phyloP scores from a whole-genome alignment of 2,329 filamentous ascomycete genomes.

The Scedosporium apiospermum region DNA sequence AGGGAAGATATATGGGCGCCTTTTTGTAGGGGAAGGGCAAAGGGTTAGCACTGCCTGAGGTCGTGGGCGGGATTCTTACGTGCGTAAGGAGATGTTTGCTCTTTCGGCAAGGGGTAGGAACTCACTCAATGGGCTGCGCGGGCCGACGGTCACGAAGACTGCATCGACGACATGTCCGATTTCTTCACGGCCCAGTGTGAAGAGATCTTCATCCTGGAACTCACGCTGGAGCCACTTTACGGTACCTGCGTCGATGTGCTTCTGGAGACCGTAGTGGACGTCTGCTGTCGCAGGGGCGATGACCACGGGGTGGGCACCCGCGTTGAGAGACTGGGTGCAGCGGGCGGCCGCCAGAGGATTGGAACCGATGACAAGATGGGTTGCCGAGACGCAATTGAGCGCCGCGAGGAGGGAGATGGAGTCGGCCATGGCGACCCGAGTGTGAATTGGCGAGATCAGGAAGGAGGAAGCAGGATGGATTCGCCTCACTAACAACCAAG shows the following conservation, averaged over 20 bases:
- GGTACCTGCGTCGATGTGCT: constrained; percentile 55
- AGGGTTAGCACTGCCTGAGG: constrained; percentile 6
- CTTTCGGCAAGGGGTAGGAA: not conserved
- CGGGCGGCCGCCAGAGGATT: constrained; percentile 81
- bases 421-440: not conserved
- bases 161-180: constrained; percentile 74
- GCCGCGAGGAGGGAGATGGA: constrained; percentile 57
- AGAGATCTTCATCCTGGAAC: constrained; percentile 65
- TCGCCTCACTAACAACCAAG: not conserved
- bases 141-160: constrained; percentile 70
- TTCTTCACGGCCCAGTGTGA: constrained; percentile 68
- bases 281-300: constrained; percentile 59
- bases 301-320: constrained; percentile 72
- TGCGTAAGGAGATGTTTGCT: not conserved
- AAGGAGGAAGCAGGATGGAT: not conserved
- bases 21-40: constrained; percentile 18
- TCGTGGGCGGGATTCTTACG: not conserved
- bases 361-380: constrained; percentile 79
- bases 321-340: constrained; percentile 68
- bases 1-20: constrained; percentile 60
- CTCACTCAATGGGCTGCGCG: constrained; percentile 33
- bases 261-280: constrained; percentile 47
- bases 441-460: not conserved
- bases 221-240: constrained; percentile 55
- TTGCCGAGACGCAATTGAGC: constrained; percentile 56